Percentiles rank a stretch among this genome's conserved stretches.
Evolutionary conservation across 305 asterid species (phyloP).

Genomic region (Solanum hybrid): DNA sequence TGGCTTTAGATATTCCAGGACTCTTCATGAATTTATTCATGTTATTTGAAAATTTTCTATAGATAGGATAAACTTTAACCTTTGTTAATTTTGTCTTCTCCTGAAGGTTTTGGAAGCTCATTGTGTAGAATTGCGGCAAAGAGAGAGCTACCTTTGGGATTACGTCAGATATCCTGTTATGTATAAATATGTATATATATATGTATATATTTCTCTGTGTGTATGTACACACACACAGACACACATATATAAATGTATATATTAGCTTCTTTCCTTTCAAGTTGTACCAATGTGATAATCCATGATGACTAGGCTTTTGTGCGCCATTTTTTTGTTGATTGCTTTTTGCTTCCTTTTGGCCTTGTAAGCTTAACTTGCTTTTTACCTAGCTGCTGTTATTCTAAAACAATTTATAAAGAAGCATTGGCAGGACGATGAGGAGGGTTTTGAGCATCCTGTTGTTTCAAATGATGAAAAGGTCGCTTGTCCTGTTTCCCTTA

Average conservation of each 20-base stretch:
- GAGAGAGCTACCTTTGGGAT: conserved; percentile 56
- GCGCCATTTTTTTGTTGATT: not conserved
- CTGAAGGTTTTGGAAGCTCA: conserved; percentile 39
- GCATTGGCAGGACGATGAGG: conserved; percentile 85
- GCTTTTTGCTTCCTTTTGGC: not conserved
- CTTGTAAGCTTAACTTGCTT: conserved; percentile 45
- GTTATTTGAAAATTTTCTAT: not conserved
- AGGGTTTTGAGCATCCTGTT: conserved; percentile 80
- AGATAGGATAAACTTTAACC: not conserved
- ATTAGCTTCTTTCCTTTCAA: not conserved
- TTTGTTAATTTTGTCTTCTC: not conserved
- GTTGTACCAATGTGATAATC: not conserved
- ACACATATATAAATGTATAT: not conserved
- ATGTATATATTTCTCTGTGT: not conserved
- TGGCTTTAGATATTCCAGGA: not conserved
- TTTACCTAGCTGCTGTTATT: conserved; percentile 87
- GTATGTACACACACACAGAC: not conserved
- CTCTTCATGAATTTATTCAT: conserved; percentile 4
- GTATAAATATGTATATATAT: not conserved
- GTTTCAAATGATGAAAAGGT: conserved; percentile 81
- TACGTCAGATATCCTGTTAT: conserved; percentile 88
- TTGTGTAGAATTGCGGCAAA: conserved; percentile 68
- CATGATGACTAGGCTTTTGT: too few species aligned
- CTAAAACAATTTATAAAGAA: conserved; percentile 83
- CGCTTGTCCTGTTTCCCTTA: not conserved